Conservation (phyloP, 805 yeast genomes). For the Monosporozyma aquatica region DNA sequence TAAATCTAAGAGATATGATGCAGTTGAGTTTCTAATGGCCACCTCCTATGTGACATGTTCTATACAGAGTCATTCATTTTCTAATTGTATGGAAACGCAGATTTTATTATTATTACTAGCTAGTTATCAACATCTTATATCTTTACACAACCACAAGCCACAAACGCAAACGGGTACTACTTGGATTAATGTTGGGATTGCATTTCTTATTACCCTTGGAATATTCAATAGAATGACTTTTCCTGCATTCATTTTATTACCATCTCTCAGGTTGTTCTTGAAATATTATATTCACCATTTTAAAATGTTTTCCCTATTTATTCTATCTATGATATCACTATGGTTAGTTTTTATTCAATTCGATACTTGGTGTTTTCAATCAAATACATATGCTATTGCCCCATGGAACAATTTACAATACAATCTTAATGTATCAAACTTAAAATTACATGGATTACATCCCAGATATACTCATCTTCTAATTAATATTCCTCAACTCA, state of each 20-base stretch:
- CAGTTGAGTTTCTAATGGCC: conserved; percentile 28
- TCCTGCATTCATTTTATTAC: conserved; percentile 61
- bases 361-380: conserved; percentile 45
- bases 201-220: conserved; percentile 51
- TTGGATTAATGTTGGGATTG: conserved; percentile 30
- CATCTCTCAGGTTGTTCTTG: conserved; percentile 39
- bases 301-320: conserved; percentile 26
- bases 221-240: conserved; percentile 81
- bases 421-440: conserved; percentile 50
- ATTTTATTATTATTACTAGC: conserved; percentile 34
- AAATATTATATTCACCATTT: conserved; percentile 35
- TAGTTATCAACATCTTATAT: conserved; percentile 27
- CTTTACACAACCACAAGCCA: neutral
- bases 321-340: conserved; percentile 31
- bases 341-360: conserved; percentile 34
- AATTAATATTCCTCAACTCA: conserved; percentile 65
- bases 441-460: conserved; percentile 77
- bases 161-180: neutral
- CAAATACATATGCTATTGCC: conserved; percentile 37
- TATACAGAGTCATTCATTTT: conserved; percentile 78
- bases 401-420: conserved; percentile 73
- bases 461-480: conserved; percentile 65
- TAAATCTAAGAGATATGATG: neutral
- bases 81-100: conserved; percentile 74
- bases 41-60: conserved; percentile 65